Percentiles rank a stretch among this genome's conserved stretches.
Evolutionary conservation across 2,329 filamentous ascomycete genomes (phyloP).

Genomic region (Botrytis elliptica): DNA sequence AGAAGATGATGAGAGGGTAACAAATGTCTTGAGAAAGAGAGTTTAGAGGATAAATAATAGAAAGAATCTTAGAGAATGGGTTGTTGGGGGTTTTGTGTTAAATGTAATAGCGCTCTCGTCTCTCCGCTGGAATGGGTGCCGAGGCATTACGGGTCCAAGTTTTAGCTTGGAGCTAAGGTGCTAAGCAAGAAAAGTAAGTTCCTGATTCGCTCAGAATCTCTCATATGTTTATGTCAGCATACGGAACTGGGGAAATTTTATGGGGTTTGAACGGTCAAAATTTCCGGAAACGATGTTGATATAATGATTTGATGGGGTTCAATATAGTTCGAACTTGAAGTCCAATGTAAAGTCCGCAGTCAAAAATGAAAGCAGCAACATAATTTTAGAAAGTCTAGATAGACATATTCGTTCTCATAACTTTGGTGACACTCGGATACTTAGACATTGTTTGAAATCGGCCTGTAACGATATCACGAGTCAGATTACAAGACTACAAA

Average conservation of each 20-base stretch:
- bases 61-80: not conserved
- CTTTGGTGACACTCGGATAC: not conserved
- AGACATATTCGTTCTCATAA: not conserved
- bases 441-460: not conserved
- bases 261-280: not conserved
- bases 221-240: not conserved
- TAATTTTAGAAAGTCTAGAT: not conserved
- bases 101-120: conserved; percentile 16
- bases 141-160: conserved; percentile 11
- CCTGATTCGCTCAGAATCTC: not conserved
- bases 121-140: conserved; percentile 21
- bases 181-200: conserved; percentile 16
- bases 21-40: conserved; percentile 22
- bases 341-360: not conserved
- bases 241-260: conserved; percentile 4
- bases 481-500: not conserved
- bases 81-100: conserved; percentile 25
- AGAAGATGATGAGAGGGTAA: conserved; percentile 16
- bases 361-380: not conserved
- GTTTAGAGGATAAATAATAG: conserved; percentile 22
- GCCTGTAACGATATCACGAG: not conserved
- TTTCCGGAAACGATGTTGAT: not conserved
- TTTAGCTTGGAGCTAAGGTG: conserved; percentile 9
- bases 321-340: not conserved
- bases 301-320: not conserved